Base-by-base conservation (phyloP, 1,284 basidiomycete genomes). In the Ceratobasidium sp. region DNA sequence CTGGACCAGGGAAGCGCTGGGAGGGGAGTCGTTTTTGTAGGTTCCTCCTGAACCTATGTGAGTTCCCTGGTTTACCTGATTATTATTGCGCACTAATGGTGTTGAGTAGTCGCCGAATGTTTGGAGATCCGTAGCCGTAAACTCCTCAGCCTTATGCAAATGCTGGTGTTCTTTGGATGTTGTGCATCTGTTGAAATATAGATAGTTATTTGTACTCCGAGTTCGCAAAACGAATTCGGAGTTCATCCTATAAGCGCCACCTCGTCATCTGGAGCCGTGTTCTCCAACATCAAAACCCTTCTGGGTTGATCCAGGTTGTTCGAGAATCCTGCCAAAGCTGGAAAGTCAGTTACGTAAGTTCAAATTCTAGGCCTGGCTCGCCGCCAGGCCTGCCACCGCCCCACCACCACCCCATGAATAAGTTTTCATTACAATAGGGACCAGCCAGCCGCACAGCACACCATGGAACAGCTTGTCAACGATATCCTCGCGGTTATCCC, bases 1-100 rank as follows among this genome's bases (percentile, higher is more conserved):
- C 1, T 99, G 97, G 98, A 91, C 92, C 29, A 85, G 94, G 75
- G 97, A 99, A 83, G 93, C 96, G 88, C 84, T 90, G 1, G 93
- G 92, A 22, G 92, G 92, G 0, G 87, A 88, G 65, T 89, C 88
- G 1, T 83, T 92, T 61, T 87, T 95, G 78, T 91, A 92, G 74
- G 90, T 92, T 72, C 91, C 95, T 0, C 96, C 96, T 0, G 83
- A 86, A 27, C 78, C 88, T 65, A 80, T 98, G 95, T 98, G 80
- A 85, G 95, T 49, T 2, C 16, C 39, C 41, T 48, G n/a, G 13
- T n/a, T 48, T 39, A 22, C 51, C 58, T 22, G 41, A 22, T 46
- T 49, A n/a, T 34, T 19, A 34, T 27, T 37, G n/a, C 43, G 37
- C 27, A 49, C 29, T 56, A 31, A 59, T 37, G 31, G 51, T 24